phyloP scores from a whole-genome alignment of 83 land plant species.

The Thuja plicata region DNA sequence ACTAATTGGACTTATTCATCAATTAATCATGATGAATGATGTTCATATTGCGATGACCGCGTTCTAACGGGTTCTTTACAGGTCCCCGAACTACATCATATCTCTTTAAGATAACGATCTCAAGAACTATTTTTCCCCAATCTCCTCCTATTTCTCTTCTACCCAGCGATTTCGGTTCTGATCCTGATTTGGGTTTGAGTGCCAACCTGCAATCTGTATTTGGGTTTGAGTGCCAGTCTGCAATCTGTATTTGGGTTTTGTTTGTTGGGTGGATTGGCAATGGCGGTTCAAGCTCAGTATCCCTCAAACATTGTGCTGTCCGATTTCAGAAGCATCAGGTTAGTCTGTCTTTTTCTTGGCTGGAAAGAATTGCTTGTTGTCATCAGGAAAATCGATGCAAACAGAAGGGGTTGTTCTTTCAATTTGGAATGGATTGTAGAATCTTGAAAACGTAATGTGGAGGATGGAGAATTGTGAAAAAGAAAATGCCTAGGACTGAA shows the following conservation, averaged over 20 bases:
- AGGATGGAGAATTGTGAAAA: background rate
- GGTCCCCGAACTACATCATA: background rate
- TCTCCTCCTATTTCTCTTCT: background rate
- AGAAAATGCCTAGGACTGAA: too few relatives aligned
- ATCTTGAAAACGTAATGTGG: background rate
- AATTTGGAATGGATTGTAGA: background rate
- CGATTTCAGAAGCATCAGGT: conserved; percentile 22
- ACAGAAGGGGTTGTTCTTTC: background rate
- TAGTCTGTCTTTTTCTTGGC: background rate
- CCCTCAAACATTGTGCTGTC: conserved; percentile 16
- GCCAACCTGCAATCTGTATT: too few relatives aligned
- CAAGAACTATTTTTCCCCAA: too few relatives aligned
- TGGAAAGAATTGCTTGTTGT: too few relatives aligned
- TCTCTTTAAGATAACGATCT: background rate
- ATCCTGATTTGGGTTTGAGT: too few relatives aligned
- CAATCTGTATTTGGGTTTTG: too few relatives aligned
- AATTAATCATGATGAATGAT: background rate
- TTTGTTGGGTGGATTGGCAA: background rate
- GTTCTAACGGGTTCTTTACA: background rate
- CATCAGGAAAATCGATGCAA: too few relatives aligned
- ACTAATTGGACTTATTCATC: too few relatives aligned
- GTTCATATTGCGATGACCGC: background rate
- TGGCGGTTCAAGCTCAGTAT: conserved; percentile 23
- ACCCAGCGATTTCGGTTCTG: too few relatives aligned
- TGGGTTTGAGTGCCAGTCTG: too few relatives aligned